A percentile compares a stretch with the other conserved stretches of the same genome.
Conservation (phyloP, 768 basidiomycete genomes). For the Xerocomus spinulosus region DNA sequence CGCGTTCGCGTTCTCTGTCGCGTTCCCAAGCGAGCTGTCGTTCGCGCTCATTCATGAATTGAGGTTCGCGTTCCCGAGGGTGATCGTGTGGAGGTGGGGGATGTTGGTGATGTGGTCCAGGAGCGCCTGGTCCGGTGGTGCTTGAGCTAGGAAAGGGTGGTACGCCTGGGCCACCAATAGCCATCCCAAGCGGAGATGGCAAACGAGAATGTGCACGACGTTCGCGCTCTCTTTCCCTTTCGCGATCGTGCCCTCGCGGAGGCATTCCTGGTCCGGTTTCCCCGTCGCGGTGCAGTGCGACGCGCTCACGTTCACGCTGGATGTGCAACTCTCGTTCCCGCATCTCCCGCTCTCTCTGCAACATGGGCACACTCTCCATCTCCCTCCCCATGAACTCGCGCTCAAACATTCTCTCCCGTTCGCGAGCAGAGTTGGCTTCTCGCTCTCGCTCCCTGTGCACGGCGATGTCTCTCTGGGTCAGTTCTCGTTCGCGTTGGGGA, state of each 20-base stretch:
- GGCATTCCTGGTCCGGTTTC: conserved; percentile 24
- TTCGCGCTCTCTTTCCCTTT: conserved; percentile 30
- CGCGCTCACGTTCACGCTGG: conserved; percentile 26
- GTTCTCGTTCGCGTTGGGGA: conserved; percentile 25
- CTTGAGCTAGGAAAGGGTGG: conserved; percentile 4
- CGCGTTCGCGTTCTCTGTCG: conserved; percentile 24
- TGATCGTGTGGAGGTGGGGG: conserved; percentile 22
- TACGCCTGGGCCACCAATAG: conserved; percentile 4
- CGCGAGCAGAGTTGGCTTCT: conserved; percentile 16
- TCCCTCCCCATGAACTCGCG: conserved; percentile 22
- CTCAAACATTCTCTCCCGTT: conserved; percentile 22
- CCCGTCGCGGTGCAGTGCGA: conserved; percentile 20
- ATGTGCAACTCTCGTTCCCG: conserved; percentile 27
- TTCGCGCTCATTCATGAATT: conserved; percentile 19
- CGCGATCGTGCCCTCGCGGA: conserved; percentile 24
- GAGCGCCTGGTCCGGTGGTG: conserved; percentile 18
- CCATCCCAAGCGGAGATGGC: conserved; percentile 22
- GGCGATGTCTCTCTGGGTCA: conserved; percentile 19
- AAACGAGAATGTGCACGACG: conserved; percentile 26
- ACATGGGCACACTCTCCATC: conserved; percentile 18
- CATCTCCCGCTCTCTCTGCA: conserved; percentile 24
- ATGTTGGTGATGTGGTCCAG: conserved; percentile 14
- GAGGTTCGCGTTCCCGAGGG: conserved; percentile 23
- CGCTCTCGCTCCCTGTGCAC: conserved; percentile 25
- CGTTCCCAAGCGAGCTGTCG: conserved; percentile 27